A percentile compares a stretch with the other conserved stretches of the same genome.
Evolutionary conservation across 306 rosid species (phyloP).

Genomic region (Cucumis sativus): Cucumber_9930_V3 NC_026658.2:11248501-11249000

Average conservation of each 20-base stretch:
- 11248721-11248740: conserved; percentile 41
- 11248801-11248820: neutral
- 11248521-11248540: conserved; percentile 73
- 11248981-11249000: conserved; percentile 75
- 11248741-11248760: conserved; percentile 67
- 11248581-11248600: conserved; percentile 52
- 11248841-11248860: neutral
- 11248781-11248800: conserved; percentile 55
- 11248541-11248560: conserved; percentile 36
- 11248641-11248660: conserved; percentile 69
- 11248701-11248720: conserved; percentile 60
- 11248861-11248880: conserved; percentile 51
- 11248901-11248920: conserved; percentile 65
- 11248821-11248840: neutral
- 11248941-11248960: conserved; percentile 30
- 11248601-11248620: conserved; percentile 48
- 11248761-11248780: conserved; percentile 70
- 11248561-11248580: conserved; percentile 38
- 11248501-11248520: conserved; percentile 99
- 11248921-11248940: conserved; percentile 14
- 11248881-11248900: conserved; percentile 78
- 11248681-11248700: conserved; percentile 71
- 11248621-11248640: conserved; percentile 82
- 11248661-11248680: conserved; percentile 80
- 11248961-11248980: conserved; percentile 39